Evolutionary conservation across 768 basidiomycete genomes (phyloP).

Genomic region (Boletus bicolor): DNA sequence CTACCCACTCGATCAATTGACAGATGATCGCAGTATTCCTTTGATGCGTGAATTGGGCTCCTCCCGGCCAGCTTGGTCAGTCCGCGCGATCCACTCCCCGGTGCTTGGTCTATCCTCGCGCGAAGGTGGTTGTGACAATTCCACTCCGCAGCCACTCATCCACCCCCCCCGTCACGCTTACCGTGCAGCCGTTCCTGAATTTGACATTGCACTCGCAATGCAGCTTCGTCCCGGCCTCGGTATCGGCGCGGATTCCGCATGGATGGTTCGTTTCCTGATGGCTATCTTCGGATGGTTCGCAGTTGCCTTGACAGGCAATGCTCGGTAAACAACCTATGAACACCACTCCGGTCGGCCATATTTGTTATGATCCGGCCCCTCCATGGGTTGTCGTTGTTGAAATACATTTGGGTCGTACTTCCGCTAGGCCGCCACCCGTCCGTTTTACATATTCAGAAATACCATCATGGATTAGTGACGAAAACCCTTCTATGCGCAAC

Average conservation of each 20-base stretch:
- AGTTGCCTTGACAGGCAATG: conserved; percentile 47
- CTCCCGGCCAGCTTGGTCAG: conserved; percentile 30
- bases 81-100: conserved; percentile 26
- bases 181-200: conserved; percentile 43
- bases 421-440: background rate
- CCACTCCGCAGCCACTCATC: conserved; percentile 11
- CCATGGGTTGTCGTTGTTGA: conserved; percentile 1
- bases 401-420: background rate
- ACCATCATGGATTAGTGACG: conserved; percentile 2
- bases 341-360: background rate
- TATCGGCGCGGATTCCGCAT: conserved; percentile 68
- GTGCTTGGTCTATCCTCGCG: conserved; percentile 17
- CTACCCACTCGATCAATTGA: conserved; percentile 7
- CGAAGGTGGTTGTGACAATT: conserved; percentile 1
- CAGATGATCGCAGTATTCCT: conserved; percentile 7
- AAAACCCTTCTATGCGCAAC: conserved; percentile 4
- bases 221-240: conserved; percentile 73
- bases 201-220: conserved; percentile 74
- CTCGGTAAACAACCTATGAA: conserved; percentile 12
- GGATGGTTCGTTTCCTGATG: conserved; percentile 80
- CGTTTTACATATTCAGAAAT: conserved; percentile 1
- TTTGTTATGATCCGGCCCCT: background rate
- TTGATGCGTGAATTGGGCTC: conserved; percentile 15
- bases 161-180: conserved; percentile 27
- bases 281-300: conserved; percentile 76